Evolutionary conservation across 495 filamentous ascomycete genomes (phyloP), one percentile per base, ranked within the genome.

Genomic region (Penicillium cosmopolitanum): DNA sequence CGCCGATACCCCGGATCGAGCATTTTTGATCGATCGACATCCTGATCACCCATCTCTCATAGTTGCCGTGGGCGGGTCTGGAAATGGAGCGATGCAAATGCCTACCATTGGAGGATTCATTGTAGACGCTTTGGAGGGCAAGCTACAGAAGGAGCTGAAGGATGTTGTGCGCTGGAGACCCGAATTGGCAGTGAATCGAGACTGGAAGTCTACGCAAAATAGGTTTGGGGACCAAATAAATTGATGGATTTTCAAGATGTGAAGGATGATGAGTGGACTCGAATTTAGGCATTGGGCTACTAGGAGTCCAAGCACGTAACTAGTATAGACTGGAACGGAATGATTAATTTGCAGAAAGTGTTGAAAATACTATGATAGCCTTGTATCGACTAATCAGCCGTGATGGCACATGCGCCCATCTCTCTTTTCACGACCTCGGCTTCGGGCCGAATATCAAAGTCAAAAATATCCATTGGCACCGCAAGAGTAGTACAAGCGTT

Each of bases 391-490:
- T 72, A 80, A 38, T 73, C 69, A 56, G 76, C 88, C 57, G 87
- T 84, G 71, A 89, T 90, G 18, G 91, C 91, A 72, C 92, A 96
- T 43, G 66, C 75, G 0, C 91, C 91, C 84, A 95, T 87, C 66
- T 96, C 90, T 60, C 79, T 65, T 75, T 82, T 83, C 69, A 85
- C 80, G 23, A 80, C 84, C 12, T 81, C 79, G 0, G 84, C 84
- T 35, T 82, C 78, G 0, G 93, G 91, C 53, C 86, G 84, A 60
- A 97, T 93, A 72, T 97, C 93, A 71, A 98, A 96, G 68, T 95
- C 92, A 65, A 97, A 97, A 53, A 98, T 97, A 78, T 98, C 93
- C 80, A 96, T 92, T 12, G 93, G 93, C 40, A 98, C 72, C 0
- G 92, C 91, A 55, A 97, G 76, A 4, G 93, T 96, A 28, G 92